phyloP scores from a whole-genome alignment of 2,329 filamentous ascomycete species.

The Remersonia thermophila region DNA sequence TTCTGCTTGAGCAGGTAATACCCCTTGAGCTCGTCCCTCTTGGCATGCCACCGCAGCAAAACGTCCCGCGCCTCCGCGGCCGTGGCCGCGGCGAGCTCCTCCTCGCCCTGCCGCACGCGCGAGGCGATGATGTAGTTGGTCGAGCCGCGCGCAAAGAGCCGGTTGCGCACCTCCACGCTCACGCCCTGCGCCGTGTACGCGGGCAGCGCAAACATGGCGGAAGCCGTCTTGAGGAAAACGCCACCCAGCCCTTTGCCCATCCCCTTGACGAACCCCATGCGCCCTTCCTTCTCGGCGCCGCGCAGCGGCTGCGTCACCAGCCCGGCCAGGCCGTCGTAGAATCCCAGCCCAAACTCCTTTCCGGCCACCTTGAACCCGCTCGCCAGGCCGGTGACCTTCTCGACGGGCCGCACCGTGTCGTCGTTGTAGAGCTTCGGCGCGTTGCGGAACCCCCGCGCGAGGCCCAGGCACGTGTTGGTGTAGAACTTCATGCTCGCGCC shows the following conservation, averaged over 20 bases:
- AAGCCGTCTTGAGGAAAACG: constrained; percentile 67
- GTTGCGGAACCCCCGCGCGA: constrained; percentile 82
- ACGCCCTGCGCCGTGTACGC: constrained; percentile 77
- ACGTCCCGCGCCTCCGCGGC: constrained; percentile 51
- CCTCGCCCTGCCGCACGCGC: constrained; percentile 61
- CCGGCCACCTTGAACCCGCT: constrained; percentile 68
- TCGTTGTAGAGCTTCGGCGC: constrained; percentile 77
- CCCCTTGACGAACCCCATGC: constrained; percentile 58
- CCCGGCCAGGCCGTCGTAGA: constrained; percentile 73
- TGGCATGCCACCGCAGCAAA: constrained; percentile 49
- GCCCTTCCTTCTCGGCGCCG: constrained; percentile 38
- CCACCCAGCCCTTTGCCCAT: constrained; percentile 77
- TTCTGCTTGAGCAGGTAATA: constrained; percentile 38
- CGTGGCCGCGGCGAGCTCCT: constrained; percentile 45
- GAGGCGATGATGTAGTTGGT: constrained; percentile 71
- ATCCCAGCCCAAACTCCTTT: constrained; percentile 63
- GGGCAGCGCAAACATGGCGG: constrained; percentile 59
- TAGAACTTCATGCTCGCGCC: constrained; percentile 66
- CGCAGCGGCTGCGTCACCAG: constrained; percentile 65
- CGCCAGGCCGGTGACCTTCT: constrained; percentile 65
- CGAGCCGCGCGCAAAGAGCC: constrained; percentile 53
- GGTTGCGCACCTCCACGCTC: constrained; percentile 61
- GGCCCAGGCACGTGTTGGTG: constrained; percentile 70
- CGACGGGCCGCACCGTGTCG: constrained; percentile 62
- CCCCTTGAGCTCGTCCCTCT: constrained; percentile 47